phyloP scores from a whole-genome alignment of 306 rosid species.

The Medicago ruthenica region DNA sequence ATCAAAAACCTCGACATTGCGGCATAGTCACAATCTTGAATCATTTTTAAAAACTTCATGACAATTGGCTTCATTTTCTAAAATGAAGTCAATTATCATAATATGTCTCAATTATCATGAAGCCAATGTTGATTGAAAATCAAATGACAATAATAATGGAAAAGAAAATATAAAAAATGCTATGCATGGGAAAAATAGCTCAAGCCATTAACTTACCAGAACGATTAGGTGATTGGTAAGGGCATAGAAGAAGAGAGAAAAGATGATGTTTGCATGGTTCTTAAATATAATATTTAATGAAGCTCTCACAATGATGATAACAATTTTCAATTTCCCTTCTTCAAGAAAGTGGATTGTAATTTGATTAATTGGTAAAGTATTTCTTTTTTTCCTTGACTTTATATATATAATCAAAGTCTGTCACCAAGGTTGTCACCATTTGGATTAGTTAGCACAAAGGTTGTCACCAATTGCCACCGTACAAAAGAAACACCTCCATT shows the following conservation, averaged over 20 bases:
- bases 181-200: background rate
- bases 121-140: background rate
- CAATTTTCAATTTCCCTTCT: background rate
- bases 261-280: constrained; percentile 10
- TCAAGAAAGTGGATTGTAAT: background rate
- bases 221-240: background rate
- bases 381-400: background rate
- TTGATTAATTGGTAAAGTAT: background rate
- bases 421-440: background rate
- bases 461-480: background rate
- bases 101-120: background rate
- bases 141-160: background rate
- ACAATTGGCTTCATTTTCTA: too few species aligned
- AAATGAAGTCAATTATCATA: too few species aligned
- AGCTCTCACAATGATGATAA: background rate
- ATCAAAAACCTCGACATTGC: background rate
- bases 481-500: background rate
- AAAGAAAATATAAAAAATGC: background rate
- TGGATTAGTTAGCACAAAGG: background rate
- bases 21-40: background rate
- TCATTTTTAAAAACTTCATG: background rate
- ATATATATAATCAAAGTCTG: background rate
- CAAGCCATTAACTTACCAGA: background rate
- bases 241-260: background rate
- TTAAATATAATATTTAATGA: background rate